Conservation (phyloP, 2,329 filamentous ascomycete species). For the Aspergillus ochraceus region DNA sequence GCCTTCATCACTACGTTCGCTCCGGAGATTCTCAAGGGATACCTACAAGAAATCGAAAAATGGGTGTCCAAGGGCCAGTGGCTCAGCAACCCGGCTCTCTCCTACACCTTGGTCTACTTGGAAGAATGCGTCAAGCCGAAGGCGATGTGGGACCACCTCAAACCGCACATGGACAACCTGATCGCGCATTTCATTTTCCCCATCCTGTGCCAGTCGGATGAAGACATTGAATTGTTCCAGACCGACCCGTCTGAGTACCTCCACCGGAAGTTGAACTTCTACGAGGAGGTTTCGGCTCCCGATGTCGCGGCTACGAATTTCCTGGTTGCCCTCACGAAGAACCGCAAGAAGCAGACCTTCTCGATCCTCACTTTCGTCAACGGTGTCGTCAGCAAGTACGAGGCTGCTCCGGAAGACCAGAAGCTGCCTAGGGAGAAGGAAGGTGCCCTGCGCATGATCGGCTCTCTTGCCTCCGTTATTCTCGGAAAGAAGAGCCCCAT, state of each 20-base stretch:
- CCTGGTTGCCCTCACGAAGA: constrained; percentile 89
- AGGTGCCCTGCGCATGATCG: constrained; percentile 94
- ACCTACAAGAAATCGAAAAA: constrained; percentile 91
- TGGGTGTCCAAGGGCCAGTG: constrained; percentile 94
- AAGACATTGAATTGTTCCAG: constrained; percentile 91
- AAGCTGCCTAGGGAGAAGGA: constrained; percentile 97
- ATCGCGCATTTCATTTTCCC: constrained; percentile 96
- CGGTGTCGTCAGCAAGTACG: constrained; percentile 89
- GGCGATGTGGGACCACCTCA: constrained; percentile 92
- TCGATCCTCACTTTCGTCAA: constrained; percentile 95
- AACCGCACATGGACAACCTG: constrained; percentile 88
- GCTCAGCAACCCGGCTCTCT: constrained; percentile 91
- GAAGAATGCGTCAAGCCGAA: constrained; percentile 98
- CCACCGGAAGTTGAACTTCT: constrained; percentile 95
- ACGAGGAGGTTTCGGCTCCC: constrained; percentile 92
- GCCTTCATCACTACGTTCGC: constrained; percentile 89
- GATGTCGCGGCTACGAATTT: constrained; percentile 97
- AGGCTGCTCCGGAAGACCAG: constrained; percentile 76
- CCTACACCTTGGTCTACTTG: constrained; percentile 90
- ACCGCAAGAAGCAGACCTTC: constrained; percentile 92
- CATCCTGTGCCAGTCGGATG: constrained; percentile 85
- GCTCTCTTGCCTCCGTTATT: constrained; percentile 88
- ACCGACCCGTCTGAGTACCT: constrained; percentile 95
- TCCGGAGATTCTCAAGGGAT: constrained; percentile 93
- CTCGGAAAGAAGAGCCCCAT: constrained; percentile 98